Evolutionary conservation across 768 basidiomycete genomes (phyloP).

Genomic region (Rhodosporidiobolus odoratus): DNA sequence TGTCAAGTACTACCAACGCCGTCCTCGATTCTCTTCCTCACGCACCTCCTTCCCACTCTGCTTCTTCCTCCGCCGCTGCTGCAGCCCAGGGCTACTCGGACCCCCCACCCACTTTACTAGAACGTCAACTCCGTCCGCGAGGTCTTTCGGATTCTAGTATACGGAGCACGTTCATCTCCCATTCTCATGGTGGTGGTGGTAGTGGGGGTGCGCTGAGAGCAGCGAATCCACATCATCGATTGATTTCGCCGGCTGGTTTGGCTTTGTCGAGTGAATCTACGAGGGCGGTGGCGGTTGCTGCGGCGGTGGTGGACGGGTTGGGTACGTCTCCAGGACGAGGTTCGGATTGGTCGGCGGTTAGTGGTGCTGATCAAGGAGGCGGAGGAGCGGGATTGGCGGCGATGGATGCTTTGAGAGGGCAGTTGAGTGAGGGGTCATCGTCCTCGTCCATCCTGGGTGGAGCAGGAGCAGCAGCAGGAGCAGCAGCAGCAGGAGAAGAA

Average conservation of each 20-base stretch:
- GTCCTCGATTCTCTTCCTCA: slow-evolving; percentile 58
- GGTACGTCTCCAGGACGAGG: background rate
- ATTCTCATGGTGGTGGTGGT: slow-evolving; percentile 45
- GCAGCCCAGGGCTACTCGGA: slow-evolving; percentile 48
- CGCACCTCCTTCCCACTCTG: slow-evolving; percentile 38
- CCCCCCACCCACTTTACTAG: slow-evolving; percentile 53
- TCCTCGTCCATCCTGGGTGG: too few species aligned
- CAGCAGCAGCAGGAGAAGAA: too few species aligned
- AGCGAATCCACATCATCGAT: slow-evolving; percentile 39
- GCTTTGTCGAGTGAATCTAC: slow-evolving; percentile 34
- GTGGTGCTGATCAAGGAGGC: too few species aligned
- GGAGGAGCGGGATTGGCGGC: background rate
- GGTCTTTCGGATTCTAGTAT: slow-evolving; percentile 91
- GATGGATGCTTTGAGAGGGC: background rate
- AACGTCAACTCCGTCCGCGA: slow-evolving; percentile 65
- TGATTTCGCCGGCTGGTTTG: slow-evolving; percentile 50
- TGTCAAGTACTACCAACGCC: slow-evolving; percentile 71
- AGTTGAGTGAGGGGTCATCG: background rate
- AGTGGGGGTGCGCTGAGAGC: too few species aligned
- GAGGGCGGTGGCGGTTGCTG: background rate
- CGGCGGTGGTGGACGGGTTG: background rate
- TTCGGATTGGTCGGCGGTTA: background rate
- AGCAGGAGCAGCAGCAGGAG: too few species aligned
- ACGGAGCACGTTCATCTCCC: slow-evolving; percentile 68
- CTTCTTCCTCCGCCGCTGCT: background rate